phyloP scores from a whole-genome alignment of 2,329 filamentous ascomycete genomes.

The Fusarium illudens region DNA sequence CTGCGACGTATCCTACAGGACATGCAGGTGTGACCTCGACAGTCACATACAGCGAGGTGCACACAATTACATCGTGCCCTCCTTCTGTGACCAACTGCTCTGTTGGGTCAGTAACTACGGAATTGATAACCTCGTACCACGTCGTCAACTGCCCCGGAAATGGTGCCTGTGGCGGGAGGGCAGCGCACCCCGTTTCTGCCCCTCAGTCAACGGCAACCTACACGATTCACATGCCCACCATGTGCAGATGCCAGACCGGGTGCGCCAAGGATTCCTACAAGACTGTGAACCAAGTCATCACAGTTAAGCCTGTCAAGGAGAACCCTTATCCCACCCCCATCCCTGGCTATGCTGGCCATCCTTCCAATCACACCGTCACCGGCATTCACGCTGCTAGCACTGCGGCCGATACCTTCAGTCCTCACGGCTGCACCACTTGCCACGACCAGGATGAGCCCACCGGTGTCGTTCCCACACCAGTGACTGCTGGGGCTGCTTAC shows the following conservation, averaged over 20 bases:
- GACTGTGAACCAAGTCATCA: neutral
- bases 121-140: constrained; percentile 41
- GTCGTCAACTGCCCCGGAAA: constrained; percentile 48
- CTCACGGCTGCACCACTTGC: neutral
- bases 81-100: constrained; percentile 41
- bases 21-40: constrained; percentile 36
- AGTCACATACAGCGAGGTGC: constrained; percentile 40
- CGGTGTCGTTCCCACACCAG: neutral
- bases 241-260: neutral
- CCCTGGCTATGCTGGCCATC: neutral
- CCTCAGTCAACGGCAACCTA: neutral
- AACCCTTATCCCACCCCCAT: neutral
- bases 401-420: neutral
- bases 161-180: neutral
- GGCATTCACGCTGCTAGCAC: neutral
- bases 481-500: constrained; percentile 20
- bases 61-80: constrained; percentile 47
- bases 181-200: neutral
- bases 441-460: neutral
- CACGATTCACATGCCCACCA: neutral
- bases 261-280: neutral
- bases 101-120: constrained; percentile 43
- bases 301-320: neutral
- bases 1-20: neutral
- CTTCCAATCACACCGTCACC: neutral